Base-by-base conservation (phyloP, 768 basidiomycete genomes). In the Psilocybe sp. region DNA sequence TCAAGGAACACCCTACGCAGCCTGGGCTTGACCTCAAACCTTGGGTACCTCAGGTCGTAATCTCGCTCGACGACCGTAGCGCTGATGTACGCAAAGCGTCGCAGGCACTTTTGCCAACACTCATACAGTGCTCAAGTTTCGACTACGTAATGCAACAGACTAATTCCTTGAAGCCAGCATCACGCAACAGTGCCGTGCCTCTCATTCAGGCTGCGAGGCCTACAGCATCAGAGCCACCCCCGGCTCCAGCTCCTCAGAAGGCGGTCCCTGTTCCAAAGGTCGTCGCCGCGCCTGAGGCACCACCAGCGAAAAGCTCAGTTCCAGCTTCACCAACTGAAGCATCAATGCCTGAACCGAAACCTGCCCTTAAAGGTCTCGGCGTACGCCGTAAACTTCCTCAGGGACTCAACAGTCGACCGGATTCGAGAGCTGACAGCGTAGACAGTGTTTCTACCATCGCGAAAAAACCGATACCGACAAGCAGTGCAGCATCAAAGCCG, bases 21-120 rank as follows among this genome's bases (percentile, higher is more conserved):
- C 53, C 79, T 1, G 60, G 74, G 8, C 64, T 87, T 14, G 96
- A 98, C 61, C 71, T 98, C 13, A 77, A 77, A 37, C 69, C 76
- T 33, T 86, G 93, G 79, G 80, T 79, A 7, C 62, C 76, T 7
- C 74, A 82, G 1, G 67, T 90, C 20, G 78, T 99, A 14, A 65
- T 78, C 2, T 93, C 82, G 53, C 78, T 99, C 32, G 97, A 99
- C 62, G 97, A 99, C 65, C 83, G 93, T 28, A 96, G 73, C 60
- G 79, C 79, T 10, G 97, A 99, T 63, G 90, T 98, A 16, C 83
- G 97, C 49, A 98, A 98, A 68, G 85, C 84, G 12, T 92, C 94
- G 5, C 88, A 91, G 56, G 84, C 84, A 1, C 64, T 98, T 23
- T 68, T 99, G 12, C 92, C 93, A 0, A 69, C 73, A 39, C 66